Evolutionary conservation across 2,329 filamentous ascomycete genomes (phyloP).

Genomic region (Nemania abortiva): DNA sequence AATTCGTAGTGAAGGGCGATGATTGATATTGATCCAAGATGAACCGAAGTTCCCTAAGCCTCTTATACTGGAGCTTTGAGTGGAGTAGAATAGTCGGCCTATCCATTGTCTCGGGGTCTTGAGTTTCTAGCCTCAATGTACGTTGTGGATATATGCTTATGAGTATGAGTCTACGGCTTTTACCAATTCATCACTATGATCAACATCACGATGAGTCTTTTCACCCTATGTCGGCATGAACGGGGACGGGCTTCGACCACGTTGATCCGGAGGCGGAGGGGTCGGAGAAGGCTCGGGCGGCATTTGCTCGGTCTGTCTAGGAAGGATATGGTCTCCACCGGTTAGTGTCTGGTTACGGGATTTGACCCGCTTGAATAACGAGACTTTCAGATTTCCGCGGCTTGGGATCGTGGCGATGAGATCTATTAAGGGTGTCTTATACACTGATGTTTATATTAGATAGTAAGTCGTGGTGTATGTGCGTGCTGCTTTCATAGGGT

Average conservation of each 20-base stretch:
- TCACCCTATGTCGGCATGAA: not conserved
- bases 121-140: not conserved
- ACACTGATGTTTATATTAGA: not conserved
- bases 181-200: not conserved
- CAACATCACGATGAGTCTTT: not conserved
- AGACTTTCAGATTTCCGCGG: slow-evolving; percentile 2
- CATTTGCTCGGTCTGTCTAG: slow-evolving; percentile 17
- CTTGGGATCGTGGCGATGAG: not conserved
- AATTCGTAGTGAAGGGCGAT: not conserved
- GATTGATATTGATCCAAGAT: not conserved
- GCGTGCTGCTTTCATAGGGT: not conserved
- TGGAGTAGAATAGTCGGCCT: not conserved
- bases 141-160: not conserved
- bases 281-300: slow-evolving; percentile 23
- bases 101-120: too few relatives aligned
- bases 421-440: not conserved
- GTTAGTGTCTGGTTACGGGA: slow-evolving; percentile 1
- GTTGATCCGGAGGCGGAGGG: not conserved
- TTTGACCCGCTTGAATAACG: slow-evolving; percentile 1
- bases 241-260: slow-evolving; percentile 1
- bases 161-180: not conserved
- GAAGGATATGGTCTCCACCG: not conserved
- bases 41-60: not conserved
- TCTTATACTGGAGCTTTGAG: not conserved
- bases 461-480: not conserved